A percentile compares a stretch with the other conserved stretches of the same genome.
These are phyloP conservation scores for Aspergillus brunneoviolaceus DNA, from an alignment of 2,329 filamentous ascomycete species.

Conservation along the genomic window DNA sequence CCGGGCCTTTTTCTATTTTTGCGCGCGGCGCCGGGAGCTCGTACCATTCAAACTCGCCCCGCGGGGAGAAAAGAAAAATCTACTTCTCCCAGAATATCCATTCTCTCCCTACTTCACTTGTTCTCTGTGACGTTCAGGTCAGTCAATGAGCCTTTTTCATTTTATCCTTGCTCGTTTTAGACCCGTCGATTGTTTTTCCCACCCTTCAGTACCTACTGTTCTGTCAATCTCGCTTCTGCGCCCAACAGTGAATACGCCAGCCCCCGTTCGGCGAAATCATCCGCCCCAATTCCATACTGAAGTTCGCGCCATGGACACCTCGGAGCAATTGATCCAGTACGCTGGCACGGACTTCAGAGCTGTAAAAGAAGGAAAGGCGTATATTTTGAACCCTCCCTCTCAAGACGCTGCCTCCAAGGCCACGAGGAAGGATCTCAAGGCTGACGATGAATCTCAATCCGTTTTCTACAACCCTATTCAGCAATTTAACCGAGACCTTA, in stretches of 20 bases:
- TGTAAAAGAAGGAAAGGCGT: constrained; percentile 66
- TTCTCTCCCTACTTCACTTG: background rate
- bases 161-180: background rate
- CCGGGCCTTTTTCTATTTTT: background rate
- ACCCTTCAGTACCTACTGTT: background rate
- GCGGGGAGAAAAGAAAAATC: background rate
- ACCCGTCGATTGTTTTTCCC: background rate
- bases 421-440: constrained; percentile 45
- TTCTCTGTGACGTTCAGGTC: background rate
- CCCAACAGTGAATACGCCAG: background rate
- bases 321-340: constrained; percentile 39
- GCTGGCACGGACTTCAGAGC: constrained; percentile 57
- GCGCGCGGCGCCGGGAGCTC: background rate
- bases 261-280: background rate
- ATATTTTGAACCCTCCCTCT: constrained; percentile 62
- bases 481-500: constrained; percentile 96
- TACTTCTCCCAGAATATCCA: background rate
- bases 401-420: constrained; percentile 44
- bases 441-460: constrained; percentile 64
- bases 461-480: constrained; percentile 99
- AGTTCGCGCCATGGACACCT: constrained; percentile 2
- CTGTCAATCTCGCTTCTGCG: background rate
- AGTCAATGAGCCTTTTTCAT: background rate
- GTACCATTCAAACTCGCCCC: too few relatives aligned
- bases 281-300: background rate